Conservation (phyloP, 2,329 filamentous ascomycete species). For the Talaromyces sp. region DNA sequence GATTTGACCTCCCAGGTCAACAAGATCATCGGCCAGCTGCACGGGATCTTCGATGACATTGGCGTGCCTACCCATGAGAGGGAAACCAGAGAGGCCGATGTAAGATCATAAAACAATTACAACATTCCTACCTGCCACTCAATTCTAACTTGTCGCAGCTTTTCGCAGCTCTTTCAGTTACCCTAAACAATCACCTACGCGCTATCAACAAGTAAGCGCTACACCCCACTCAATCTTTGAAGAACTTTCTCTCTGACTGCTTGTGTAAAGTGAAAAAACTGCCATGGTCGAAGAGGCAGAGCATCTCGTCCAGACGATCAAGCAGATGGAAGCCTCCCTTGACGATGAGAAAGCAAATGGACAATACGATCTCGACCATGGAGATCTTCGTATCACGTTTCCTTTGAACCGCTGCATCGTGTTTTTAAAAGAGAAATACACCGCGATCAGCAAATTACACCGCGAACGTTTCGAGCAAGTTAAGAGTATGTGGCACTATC, state of each 20-base stretch:
- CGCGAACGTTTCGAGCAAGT: slow-evolving; percentile 92
- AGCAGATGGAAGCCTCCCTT: slow-evolving; percentile 87
- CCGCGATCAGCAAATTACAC: slow-evolving; percentile 72
- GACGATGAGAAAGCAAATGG: slow-evolving; percentile 65
- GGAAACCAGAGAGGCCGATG: slow-evolving; percentile 82
- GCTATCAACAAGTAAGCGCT: slow-evolving; percentile 61
- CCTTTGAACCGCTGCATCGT: slow-evolving; percentile 77
- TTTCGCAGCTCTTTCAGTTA: slow-evolving; percentile 85
- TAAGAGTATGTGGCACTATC: slow-evolving; percentile 60
- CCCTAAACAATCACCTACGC: slow-evolving; percentile 82
- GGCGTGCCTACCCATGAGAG: slow-evolving; percentile 91
- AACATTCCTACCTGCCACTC: not conserved
- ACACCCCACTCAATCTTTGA: not conserved
- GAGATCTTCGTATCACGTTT: slow-evolving; percentile 71
- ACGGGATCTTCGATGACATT: slow-evolving; percentile 95
- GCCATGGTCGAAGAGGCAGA: slow-evolving; percentile 85
- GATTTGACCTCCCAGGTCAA: slow-evolving; percentile 94
- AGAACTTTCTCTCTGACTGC: not conserved
- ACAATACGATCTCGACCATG: slow-evolving; percentile 58
- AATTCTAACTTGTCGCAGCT: slow-evolving; percentile 51
- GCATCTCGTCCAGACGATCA: slow-evolving; percentile 75
- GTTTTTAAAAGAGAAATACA: slow-evolving; percentile 77
- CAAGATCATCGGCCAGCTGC: slow-evolving; percentile 84
- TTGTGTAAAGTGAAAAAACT: slow-evolving; percentile 65
- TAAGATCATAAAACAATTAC: slow-evolving; percentile 37